Evolutionary conservation across 768 basidiomycete species (phyloP), one percentile per base, ranked within the genome.

Genomic region (Amanita phalloides): DNA sequence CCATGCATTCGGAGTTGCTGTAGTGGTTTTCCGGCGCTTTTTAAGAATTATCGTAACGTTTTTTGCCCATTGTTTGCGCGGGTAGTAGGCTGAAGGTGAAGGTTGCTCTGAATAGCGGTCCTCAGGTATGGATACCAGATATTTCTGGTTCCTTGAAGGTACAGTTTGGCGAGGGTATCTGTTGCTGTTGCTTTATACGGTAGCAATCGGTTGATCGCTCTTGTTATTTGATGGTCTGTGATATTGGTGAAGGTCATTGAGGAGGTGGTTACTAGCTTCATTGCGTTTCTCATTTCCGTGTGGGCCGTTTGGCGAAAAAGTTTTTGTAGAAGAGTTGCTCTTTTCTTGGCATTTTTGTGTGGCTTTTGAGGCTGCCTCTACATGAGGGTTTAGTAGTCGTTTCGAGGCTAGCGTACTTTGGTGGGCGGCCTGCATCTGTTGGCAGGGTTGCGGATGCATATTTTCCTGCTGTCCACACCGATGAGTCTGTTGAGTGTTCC

Each of bases 11-110:
- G 52, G 51, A n/a, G 2, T 32, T 10, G 2, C 32, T 9, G 39
- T 55, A 55, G 32, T 46, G 52, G 45, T 17, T 53, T 53, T 0
- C 51, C 35, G 3, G 54, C n/a, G 54, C 23, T 55, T 55, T 14
- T 37, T 45, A 14, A 53, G 21, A 3, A 53, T 45, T 3, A 39
- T 35, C 2, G 41, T 1, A 43, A 0, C 7, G 23, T n/a, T 21
- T 9, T 23, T 17, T 3, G 41, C 23, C 21, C 41, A 43, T 10
- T 21, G 3, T 3, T 43, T 11, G n/a, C n/a, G n/a, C 0, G 37
- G 37, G 21, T 44, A 44, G 43, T 44, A 28, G 7, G 2, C 14
- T 0, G 26, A 3, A n/a, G 23, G 7, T 11, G 43, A 44, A 44
- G 1, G 43, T 44, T 6, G 43, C 43, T 7, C 37, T 14, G 6